These are phyloP conservation scores for Strigomonas culicis DNA, from an alignment of 208 protist species.

Conservation along the genomic window DNA sequence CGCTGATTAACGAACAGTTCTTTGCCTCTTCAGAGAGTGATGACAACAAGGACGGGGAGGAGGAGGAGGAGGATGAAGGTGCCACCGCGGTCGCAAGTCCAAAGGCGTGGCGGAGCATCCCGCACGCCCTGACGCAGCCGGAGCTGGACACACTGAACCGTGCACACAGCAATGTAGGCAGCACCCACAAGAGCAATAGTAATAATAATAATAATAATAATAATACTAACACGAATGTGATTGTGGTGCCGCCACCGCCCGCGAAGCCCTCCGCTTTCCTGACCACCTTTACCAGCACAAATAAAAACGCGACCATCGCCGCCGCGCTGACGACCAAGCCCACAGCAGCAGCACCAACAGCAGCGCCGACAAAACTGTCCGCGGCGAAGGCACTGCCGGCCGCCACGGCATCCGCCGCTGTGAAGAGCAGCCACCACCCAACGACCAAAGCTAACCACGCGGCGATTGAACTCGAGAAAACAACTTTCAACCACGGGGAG, in stretches of 20 bases:
- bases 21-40: no score
- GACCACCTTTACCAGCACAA: conserved; percentile 2
- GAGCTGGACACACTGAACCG: no score
- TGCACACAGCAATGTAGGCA: no score
- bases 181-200: conserved; percentile 3
- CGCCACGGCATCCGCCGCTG: conserved; percentile 4
- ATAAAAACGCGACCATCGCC: neutral
- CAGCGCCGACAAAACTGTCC: neutral
- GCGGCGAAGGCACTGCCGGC: no score
- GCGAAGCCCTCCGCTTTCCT: no score
- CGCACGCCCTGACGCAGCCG: no score
- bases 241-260: neutral
- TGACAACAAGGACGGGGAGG: neutral
- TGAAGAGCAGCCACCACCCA: conserved; percentile 7
- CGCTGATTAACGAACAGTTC: no score
- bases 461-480: neutral
- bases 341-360: neutral
- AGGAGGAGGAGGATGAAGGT: neutral
- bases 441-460: no score
- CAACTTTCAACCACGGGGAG: neutral
- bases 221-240: conserved; percentile 3
- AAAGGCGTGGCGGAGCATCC: no score
- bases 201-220: conserved; percentile 8
- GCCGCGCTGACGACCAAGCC: neutral
- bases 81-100: no score